Conservation (phyloP, 202 grass and related monocot species). For the Dendrocalamus latiflorus region DNA sequence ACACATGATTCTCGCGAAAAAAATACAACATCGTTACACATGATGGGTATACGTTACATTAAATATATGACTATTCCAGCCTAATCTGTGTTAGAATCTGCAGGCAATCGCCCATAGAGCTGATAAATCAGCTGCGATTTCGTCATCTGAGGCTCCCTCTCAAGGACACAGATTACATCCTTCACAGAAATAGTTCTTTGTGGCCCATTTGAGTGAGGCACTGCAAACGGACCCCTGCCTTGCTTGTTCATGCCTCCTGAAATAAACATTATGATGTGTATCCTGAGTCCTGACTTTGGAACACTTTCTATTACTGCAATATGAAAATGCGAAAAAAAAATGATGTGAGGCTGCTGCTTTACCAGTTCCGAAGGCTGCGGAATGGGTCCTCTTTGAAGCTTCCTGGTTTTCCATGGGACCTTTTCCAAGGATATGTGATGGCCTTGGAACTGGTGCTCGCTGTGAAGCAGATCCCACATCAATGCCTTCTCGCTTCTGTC, state of each 20-base stretch:
- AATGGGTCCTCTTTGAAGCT: constrained; percentile 48
- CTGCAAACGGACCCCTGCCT: constrained; percentile 18
- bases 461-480: no score
- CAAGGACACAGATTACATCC: no score
- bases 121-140: constrained; percentile 75
- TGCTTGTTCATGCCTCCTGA: constrained; percentile 37
- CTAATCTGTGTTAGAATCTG: constrained; percentile 30
- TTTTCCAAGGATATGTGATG: constrained; percentile 30
- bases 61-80: background rate
- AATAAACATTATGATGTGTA: background rate
- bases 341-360: constrained; percentile 10
- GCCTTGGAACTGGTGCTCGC: constrained; percentile 15
- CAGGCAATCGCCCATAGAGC: constrained; percentile 48
- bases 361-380: constrained; percentile 32
- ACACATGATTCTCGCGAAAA: background rate
- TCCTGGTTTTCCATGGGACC: constrained; percentile 42
- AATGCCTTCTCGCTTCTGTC: no score
- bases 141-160: constrained; percentile 83
- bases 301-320: background rate
- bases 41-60: background rate
- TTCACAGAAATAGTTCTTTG: no score
- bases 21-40: background rate
- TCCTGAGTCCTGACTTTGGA: no score
- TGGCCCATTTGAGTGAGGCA: constrained; percentile 34
- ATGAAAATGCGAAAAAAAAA: background rate